Evolutionary conservation across 208 protist species (phyloP).

Genomic region (Crithidia acanthocephali): DNA sequence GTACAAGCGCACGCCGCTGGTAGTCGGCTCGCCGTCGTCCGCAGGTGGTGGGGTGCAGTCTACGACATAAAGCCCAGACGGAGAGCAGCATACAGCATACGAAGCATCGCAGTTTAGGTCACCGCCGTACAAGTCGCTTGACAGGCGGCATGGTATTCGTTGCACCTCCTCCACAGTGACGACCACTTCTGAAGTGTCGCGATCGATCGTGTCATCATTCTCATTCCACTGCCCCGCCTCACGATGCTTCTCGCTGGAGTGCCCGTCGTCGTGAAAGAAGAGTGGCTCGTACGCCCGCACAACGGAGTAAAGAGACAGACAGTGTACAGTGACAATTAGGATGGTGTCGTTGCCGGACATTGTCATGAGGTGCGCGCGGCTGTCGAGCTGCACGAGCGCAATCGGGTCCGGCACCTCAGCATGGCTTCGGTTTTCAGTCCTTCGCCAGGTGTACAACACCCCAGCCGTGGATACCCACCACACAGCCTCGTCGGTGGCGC

Average conservation of each 20-base stretch:
- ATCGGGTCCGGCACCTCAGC: conserved; percentile 19
- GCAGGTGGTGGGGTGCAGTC: not conserved
- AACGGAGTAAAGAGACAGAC: conserved; percentile 6
- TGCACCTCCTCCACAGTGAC: conserved; percentile 6
- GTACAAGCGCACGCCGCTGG: not conserved
- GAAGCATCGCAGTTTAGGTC: conserved; percentile 20
- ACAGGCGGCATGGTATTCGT: conserved; percentile 12
- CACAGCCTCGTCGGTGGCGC: conserved; percentile 19
- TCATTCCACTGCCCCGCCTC: not conserved
- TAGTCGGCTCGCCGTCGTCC: not conserved
- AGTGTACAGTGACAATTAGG: not conserved
- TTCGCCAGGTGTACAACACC: conserved; percentile 28
- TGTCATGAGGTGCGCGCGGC: conserved; percentile 13
- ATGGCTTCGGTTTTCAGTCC: not conserved
- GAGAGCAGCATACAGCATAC: conserved; percentile 11
- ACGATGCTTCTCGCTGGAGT: not conserved
- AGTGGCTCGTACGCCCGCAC: not conserved
- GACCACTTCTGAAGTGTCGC: not conserved
- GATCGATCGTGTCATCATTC: not conserved
- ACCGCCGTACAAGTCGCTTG: conserved; percentile 5
- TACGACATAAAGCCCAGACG: conserved; percentile 12
- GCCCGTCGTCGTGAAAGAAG: conserved; percentile 2
- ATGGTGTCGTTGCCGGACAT: conserved; percentile 10
- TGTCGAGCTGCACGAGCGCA: conserved; percentile 23
- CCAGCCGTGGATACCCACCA: conserved; percentile 32